Evolutionary conservation across 305 asterid species (phyloP).

Genomic region (Vinca major): DNA sequence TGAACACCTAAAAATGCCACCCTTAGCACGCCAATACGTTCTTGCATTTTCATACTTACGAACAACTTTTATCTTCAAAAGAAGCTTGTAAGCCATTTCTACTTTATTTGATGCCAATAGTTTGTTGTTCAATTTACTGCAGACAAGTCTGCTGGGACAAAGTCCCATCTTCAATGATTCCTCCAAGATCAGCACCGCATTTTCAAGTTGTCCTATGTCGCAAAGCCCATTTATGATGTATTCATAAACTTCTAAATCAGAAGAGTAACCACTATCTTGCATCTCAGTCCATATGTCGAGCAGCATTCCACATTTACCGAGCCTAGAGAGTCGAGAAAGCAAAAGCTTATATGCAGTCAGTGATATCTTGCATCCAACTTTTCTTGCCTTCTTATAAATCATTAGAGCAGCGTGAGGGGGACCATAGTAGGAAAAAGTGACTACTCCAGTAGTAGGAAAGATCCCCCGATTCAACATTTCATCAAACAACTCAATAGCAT

Average conservation of each 20-base stretch:
- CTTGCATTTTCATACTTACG: slow-evolving; percentile 60
- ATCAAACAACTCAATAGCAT: slow-evolving; percentile 69
- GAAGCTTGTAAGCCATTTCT: slow-evolving; percentile 62
- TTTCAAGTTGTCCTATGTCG: slow-evolving; percentile 64
- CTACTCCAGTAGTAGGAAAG: slow-evolving; percentile 47
- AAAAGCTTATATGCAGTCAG: slow-evolving; percentile 55
- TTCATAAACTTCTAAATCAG: slow-evolving; percentile 70
- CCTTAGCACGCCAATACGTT: slow-evolving; percentile 71
- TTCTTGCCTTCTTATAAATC: slow-evolving; percentile 65
- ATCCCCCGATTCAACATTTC: slow-evolving; percentile 61
- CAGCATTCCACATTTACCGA: slow-evolving; percentile 79
- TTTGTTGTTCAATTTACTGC: slow-evolving; percentile 68
- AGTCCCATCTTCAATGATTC: slow-evolving; percentile 54
- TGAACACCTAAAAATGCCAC: slow-evolving; percentile 50
- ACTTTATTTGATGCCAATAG: slow-evolving; percentile 55
- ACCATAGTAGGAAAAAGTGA: slow-evolving; percentile 68
- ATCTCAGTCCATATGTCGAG: slow-evolving; percentile 62
- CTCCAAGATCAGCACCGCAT: slow-evolving; percentile 61
- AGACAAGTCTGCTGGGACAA: slow-evolving; percentile 57
- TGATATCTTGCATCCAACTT: slow-evolving; percentile 60
- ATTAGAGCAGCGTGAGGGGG: slow-evolving; percentile 85
- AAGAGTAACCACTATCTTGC: slow-evolving; percentile 66
- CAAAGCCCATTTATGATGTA: slow-evolving; percentile 64
- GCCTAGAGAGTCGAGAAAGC: slow-evolving; percentile 64
- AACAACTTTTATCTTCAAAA: slow-evolving; percentile 50